These are phyloP conservation scores for Hippophae rhamnoides DNA, from an alignment of 306 rosid genomes.

Conservation along the genomic window DNA sequence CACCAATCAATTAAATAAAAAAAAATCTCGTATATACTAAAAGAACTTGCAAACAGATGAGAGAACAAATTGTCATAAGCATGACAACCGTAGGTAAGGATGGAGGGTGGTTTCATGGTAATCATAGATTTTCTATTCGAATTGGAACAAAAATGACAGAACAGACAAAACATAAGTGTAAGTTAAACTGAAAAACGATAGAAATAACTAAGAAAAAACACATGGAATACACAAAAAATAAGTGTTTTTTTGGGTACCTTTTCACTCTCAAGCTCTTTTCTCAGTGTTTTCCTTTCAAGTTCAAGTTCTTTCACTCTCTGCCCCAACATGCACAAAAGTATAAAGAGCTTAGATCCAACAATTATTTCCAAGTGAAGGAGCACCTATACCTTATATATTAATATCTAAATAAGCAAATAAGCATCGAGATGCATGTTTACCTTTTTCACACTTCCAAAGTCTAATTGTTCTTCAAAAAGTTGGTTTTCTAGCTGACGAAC, in stretches of 20 bases:
- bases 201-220: not conserved
- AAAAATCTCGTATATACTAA: too few species aligned
- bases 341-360: constrained; percentile 10
- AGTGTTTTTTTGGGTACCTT: constrained; percentile 60
- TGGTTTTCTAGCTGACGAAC: constrained; percentile 82
- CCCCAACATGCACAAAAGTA: constrained; percentile 21
- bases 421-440: constrained; percentile 24
- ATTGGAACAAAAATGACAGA: too few species aligned
- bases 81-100: too few species aligned
- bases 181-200: too few species aligned
- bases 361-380: not conserved
- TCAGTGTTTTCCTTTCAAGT: constrained; percentile 43
- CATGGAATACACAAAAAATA: constrained; percentile 1
- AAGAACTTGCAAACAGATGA: too few species aligned
- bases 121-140: too few species aligned
- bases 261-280: constrained; percentile 77
- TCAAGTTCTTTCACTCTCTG: constrained; percentile 82
- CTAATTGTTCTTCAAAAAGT: constrained; percentile 51
- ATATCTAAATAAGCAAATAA: not conserved
- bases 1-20: too few species aligned
- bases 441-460: constrained; percentile 50
- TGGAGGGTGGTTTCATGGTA: too few species aligned
- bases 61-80: too few species aligned
- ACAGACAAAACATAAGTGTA: too few species aligned
- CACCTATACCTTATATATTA: constrained; percentile 5